Evolutionary conservation across 441 rosid genomes (phyloP).

Genomic region (Adansonia madagascariensis): DNA sequence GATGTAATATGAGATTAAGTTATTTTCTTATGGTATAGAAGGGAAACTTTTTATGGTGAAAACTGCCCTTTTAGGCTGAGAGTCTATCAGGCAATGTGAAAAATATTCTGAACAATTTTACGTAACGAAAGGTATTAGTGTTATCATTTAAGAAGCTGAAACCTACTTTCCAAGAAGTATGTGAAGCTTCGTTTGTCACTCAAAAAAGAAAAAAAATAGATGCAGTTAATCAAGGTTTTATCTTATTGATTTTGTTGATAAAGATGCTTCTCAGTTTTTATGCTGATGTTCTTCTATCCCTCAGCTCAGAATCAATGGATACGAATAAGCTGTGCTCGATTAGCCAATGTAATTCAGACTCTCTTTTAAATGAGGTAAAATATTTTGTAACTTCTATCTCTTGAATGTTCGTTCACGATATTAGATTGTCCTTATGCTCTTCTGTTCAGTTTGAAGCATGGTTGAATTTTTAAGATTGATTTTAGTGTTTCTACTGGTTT

Average conservation of each 20-base stretch:
- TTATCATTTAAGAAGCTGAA: conserved; percentile 11
- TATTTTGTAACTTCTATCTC: conserved; percentile 10
- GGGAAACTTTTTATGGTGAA: not conserved
- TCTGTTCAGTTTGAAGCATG: conserved; percentile 18
- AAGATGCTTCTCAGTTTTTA: conserved; percentile 26
- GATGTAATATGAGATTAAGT: not conserved
- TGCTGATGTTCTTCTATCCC: conserved; percentile 41
- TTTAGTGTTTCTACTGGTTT: not conserved
- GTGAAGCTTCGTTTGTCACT: conserved; percentile 15
- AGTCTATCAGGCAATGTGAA: conserved; percentile 4
- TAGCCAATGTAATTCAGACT: conserved; percentile 81
- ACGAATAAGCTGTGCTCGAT: conserved; percentile 93
- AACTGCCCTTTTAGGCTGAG: conserved; percentile 1
- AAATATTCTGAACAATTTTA: not conserved
- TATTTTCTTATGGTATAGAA: conserved; percentile 11
- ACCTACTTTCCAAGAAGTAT: conserved; percentile 19
- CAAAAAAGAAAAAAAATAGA: not conserved
- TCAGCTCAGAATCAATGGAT: conserved; percentile 90
- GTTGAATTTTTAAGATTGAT: not conserved
- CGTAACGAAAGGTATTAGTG: not conserved
- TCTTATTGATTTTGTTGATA: conserved; percentile 18
- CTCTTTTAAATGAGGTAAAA: conserved; percentile 88
- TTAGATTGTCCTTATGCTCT: not conserved
- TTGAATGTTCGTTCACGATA: not conserved
- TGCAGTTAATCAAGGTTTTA: conserved; percentile 14